Percentiles rank a stretch among this genome's conserved stretches.
Conservation (phyloP, 148 eudicot genomes). For the Chenopodium formosanum region DNA sequence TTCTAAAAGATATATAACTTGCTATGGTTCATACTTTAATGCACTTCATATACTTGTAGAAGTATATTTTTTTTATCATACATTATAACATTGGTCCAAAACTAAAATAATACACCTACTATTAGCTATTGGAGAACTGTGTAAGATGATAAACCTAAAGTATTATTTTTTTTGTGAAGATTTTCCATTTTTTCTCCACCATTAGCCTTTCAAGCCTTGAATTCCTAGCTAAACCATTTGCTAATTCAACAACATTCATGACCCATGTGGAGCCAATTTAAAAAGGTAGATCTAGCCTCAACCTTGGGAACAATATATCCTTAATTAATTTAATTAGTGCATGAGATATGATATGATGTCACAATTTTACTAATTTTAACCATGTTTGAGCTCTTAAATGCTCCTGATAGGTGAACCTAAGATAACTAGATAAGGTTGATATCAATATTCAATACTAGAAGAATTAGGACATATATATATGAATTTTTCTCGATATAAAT, state of each 20-base stretch:
- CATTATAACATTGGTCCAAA: neutral
- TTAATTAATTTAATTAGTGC: neutral
- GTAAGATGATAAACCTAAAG: neutral
- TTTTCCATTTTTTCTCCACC: conserved; percentile 31
- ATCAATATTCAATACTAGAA: too few relatives aligned
- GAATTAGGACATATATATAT: too few relatives aligned
- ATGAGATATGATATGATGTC: conserved; percentile 18
- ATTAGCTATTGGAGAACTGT: neutral
- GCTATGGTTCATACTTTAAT: conserved; percentile 15
- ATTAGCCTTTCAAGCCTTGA: conserved; percentile 15
- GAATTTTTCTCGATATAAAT: too few relatives aligned
- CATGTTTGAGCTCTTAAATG: too few relatives aligned
- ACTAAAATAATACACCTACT: neutral
- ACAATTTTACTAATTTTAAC: neutral
- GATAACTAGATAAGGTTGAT: too few relatives aligned
- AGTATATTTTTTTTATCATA: neutral
- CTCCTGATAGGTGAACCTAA: too few relatives aligned
- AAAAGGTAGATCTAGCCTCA: conserved; percentile 20
- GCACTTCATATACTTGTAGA: neutral
- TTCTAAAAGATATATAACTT: conserved; percentile 25
- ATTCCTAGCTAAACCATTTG: conserved; percentile 34
- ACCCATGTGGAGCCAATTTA: conserved; percentile 30
- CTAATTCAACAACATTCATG: conserved; percentile 1
- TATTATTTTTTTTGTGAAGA: too few relatives aligned
- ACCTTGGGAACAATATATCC: conserved; percentile 17